Conservation (phyloP, 163 green algal species). For the Chlamydomonas reinhardtii region DNA sequence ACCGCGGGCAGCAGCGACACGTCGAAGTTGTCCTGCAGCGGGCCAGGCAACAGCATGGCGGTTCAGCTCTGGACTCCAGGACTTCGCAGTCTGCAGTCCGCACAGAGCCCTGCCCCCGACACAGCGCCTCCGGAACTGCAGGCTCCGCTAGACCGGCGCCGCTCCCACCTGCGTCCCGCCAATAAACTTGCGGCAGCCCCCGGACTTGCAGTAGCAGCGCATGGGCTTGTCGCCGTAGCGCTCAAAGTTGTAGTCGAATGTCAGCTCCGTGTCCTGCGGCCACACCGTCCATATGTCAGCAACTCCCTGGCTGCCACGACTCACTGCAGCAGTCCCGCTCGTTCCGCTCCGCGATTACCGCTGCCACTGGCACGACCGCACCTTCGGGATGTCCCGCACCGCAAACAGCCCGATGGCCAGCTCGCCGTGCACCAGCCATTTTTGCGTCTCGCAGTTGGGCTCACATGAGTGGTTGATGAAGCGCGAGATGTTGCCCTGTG, state of each 20-base stretch:
- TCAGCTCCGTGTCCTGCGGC: conserved; percentile 88
- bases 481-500: conserved; percentile 86
- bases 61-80: too few relatives aligned
- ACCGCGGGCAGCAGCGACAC: conserved; percentile 48
- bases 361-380: not conserved
- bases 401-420: conserved; percentile 97
- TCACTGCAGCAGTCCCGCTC: too few relatives aligned
- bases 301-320: too few relatives aligned
- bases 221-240: conserved; percentile 96
- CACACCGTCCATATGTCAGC: not conserved
- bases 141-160: too few relatives aligned
- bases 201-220: conserved; percentile 90
- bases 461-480: conserved; percentile 99
- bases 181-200: conserved; percentile 91
- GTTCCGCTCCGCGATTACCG: too few relatives aligned
- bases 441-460: conserved; percentile 99
- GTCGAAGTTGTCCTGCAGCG: conserved; percentile 48
- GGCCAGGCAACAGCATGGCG: not conserved
- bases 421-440: conserved; percentile 96
- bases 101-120: too few relatives aligned
- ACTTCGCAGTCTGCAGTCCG: too few relatives aligned
- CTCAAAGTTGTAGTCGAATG: conserved; percentile 99
- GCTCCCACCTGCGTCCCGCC: conserved; percentile 73
- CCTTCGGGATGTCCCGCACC: conserved; percentile 74
- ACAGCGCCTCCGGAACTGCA: too few relatives aligned